These are phyloP conservation scores for Toxoplasma gondii DNA, from an alignment of 169 alveolate genomes.

Conservation along the genomic window DNA sequence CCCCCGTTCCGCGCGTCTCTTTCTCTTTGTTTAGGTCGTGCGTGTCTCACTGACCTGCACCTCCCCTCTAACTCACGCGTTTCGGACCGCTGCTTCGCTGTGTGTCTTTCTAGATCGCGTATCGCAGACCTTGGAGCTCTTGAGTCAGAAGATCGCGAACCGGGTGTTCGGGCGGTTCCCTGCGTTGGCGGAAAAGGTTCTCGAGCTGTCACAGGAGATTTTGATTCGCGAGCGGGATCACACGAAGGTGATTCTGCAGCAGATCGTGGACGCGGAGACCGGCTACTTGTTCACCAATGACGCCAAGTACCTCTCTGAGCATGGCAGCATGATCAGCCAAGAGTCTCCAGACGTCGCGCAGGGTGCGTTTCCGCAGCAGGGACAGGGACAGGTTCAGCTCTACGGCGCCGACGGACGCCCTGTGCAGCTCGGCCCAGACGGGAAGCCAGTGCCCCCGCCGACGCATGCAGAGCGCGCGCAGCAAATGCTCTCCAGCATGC, in stretches of 20 bases:
- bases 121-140: slow-evolving; percentile 85
- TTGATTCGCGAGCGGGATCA: slow-evolving; percentile 90
- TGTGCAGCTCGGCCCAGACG: slow-evolving; percentile 42
- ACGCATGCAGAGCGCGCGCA: slow-evolving; percentile 65
- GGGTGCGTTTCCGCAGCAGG: background rate
- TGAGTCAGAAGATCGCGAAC: slow-evolving; percentile 91
- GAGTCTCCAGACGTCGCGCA: slow-evolving; percentile 30
- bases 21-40: background rate
- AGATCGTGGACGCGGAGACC: slow-evolving; percentile 87
- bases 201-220: slow-evolving; percentile 79
- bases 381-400: background rate
- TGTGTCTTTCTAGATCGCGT: slow-evolving; percentile 70
- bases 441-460: slow-evolving; percentile 58
- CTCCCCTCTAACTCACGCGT: background rate
- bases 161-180: slow-evolving; percentile 94
- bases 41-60: background rate
- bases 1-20: background rate
- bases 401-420: slow-evolving; percentile 13
- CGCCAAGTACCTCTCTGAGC: slow-evolving; percentile 86
- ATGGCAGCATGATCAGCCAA: slow-evolving; percentile 74
- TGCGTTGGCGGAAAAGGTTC: slow-evolving; percentile 88
- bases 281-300: slow-evolving; percentile 96
- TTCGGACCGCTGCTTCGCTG: background rate
- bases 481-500: slow-evolving; percentile 58
- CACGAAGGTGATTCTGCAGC: slow-evolving; percentile 86